Evolutionary conservation across 106 monocot species (phyloP).

Genomic region (Posidonia australis): DNA sequence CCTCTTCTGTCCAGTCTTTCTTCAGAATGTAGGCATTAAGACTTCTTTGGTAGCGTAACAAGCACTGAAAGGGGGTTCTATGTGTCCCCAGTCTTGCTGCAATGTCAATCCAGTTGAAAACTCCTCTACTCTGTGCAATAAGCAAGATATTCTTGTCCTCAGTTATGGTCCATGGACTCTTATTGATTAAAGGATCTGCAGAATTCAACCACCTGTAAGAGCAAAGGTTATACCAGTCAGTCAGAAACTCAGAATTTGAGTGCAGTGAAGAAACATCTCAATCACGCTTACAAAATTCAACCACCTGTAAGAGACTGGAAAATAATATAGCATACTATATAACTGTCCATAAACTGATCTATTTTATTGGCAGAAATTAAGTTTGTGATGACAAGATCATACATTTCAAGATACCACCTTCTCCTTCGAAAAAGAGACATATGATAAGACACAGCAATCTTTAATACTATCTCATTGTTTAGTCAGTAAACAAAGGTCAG

Average conservation of each 20-base stretch:
- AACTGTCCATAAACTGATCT: too few species aligned
- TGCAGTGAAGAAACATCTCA: background rate
- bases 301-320: too few species aligned
- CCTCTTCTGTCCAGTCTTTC: conserved; percentile 76
- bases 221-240: background rate
- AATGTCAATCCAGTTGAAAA: conserved; percentile 89
- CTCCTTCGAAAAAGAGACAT: too few species aligned
- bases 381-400: too few species aligned
- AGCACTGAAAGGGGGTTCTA: conserved; percentile 92
- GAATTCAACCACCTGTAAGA: conserved; percentile 75
- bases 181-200: conserved; percentile 83
- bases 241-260: background rate
- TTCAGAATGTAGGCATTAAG: conserved; percentile 93
- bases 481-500: too few species aligned
- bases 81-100: conserved; percentile 41
- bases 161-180: conserved; percentile 53
- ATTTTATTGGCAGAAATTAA: too few species aligned
- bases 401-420: too few species aligned
- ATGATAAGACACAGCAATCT: too few species aligned
- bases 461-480: too few species aligned
- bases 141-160: conserved; percentile 85
- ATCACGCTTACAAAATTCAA: too few species aligned
- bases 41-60: conserved; percentile 86
- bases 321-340: too few species aligned
- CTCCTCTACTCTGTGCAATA: conserved; percentile 65